Evolutionary conservation across 495 filamentous ascomycete species (phyloP).

Genomic region (Neurospora tetraspora): DNA sequence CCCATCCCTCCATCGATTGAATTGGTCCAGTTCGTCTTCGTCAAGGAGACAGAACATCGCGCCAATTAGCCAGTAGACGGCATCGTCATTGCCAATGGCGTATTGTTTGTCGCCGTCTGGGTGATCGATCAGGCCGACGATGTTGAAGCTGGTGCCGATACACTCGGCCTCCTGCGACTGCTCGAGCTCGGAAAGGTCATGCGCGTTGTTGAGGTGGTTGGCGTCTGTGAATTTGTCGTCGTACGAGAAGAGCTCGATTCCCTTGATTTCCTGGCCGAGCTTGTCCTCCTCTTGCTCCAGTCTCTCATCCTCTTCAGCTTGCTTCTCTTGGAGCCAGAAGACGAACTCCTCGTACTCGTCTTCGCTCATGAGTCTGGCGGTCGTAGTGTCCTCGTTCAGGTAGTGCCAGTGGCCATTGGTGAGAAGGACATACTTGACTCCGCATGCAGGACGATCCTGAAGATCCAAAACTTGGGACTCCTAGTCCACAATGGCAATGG

Average conservation of each 20-base stretch:
- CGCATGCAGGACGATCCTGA: neutral
- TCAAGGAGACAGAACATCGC: neutral
- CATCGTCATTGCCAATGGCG: accelerated
- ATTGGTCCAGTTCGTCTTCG: neutral
- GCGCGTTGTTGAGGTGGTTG: neutral
- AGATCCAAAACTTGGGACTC: neutral
- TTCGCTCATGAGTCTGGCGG: accelerated
- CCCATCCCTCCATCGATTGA: accelerated
- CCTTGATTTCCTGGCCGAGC: neutral
- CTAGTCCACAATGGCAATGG: neutral
- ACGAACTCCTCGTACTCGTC: neutral
- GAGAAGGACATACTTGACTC: accelerated
- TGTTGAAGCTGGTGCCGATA: neutral
- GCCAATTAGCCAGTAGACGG: neutral
- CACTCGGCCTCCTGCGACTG: neutral
- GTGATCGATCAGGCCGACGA: neutral
- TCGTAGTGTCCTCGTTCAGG: accelerated
- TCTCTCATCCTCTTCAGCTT: neutral
- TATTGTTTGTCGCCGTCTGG: neutral
- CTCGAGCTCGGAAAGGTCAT: neutral
- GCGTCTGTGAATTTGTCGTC: accelerated
- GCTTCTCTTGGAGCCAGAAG: neutral
- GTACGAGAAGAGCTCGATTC: neutral
- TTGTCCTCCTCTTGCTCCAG: neutral
- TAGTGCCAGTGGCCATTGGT: neutral